A percentile compares a stretch with the other conserved stretches of the same genome.
Conservation (phyloP, 805 yeast species). For the Lipomyces starkeyi region DNA sequence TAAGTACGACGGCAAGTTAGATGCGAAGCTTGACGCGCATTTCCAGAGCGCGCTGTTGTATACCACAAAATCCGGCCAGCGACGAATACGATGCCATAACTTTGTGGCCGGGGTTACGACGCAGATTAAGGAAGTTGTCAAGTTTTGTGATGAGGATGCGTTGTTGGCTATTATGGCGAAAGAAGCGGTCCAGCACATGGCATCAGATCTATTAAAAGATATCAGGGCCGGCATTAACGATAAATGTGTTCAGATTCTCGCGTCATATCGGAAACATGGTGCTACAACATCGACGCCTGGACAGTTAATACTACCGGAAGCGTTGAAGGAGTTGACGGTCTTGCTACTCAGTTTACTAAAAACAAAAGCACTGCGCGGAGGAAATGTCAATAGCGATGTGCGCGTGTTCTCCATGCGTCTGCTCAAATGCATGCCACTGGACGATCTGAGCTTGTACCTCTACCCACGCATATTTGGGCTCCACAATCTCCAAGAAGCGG, state of each 20-base stretch:
- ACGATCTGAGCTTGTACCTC: conserved; percentile 63
- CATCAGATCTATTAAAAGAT: conserved; percentile 47
- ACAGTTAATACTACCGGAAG: conserved; percentile 81
- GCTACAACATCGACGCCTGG: conserved; percentile 53
- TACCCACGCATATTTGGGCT: conserved; percentile 83
- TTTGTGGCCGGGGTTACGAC: conserved; percentile 81
- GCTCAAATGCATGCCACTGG: conserved; percentile 61
- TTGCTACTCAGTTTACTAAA: conserved; percentile 74
- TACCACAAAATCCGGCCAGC: conserved; percentile 73
- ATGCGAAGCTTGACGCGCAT: conserved; percentile 75
- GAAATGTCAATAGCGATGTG: conserved; percentile 62
- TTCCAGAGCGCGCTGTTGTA: conserved; percentile 90
- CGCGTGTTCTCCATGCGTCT: conserved; percentile 62
- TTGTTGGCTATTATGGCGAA: conserved; percentile 57
- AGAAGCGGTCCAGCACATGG: conserved; percentile 37
- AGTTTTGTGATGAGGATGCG: conserved; percentile 79
- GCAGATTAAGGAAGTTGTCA: conserved; percentile 72
- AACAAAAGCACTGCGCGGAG: conserved; percentile 62
- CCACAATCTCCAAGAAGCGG: conserved; percentile 66
- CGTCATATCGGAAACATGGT: conserved; percentile 60
- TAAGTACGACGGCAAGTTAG: conserved; percentile 75
- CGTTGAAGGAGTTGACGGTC: conserved; percentile 72
- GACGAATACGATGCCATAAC: conserved; percentile 88
- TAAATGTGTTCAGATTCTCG: conserved; percentile 61
- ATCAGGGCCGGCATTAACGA: conserved; percentile 60